These are phyloP conservation scores for Neurospora tetrasperma DNA, from an alignment of 495 filamentous ascomycete genomes.

Conservation along the genomic window DNA sequence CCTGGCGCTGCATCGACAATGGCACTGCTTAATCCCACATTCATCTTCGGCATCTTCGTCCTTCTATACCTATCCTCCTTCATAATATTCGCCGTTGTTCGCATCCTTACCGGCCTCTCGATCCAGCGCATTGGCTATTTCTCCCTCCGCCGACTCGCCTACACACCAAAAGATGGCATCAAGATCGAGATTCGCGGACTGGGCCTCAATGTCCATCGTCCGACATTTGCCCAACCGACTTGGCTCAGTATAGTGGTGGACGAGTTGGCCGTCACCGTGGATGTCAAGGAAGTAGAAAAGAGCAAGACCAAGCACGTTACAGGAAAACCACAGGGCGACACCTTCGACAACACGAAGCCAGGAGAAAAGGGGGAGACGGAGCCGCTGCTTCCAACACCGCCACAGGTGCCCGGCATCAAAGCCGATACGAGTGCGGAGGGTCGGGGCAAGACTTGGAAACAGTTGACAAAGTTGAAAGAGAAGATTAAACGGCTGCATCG, in stretches of 20 bases:
- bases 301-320: constrained; percentile 19
- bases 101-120: constrained; percentile 86
- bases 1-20: constrained; percentile 15
- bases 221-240: constrained; percentile 92
- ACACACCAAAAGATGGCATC: constrained; percentile 75
- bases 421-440: constrained; percentile 17
- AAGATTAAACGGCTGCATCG: constrained; percentile 76
- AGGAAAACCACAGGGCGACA: neutral
- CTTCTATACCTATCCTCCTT: constrained; percentile 86
- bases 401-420: constrained; percentile 15
- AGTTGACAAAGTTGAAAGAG: constrained; percentile 66
- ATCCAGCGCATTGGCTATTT: constrained; percentile 92
- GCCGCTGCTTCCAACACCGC: constrained; percentile 11
- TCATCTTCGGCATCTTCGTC: constrained; percentile 72
- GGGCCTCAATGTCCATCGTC: constrained; percentile 77
- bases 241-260: constrained; percentile 86
- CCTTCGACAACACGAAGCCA: constrained; percentile 16
- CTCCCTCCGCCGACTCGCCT: constrained; percentile 79
- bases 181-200: constrained; percentile 83
- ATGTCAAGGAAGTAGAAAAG: constrained; percentile 53
- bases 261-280: constrained; percentile 74
- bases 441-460: constrained; percentile 69
- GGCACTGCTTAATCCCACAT: constrained; percentile 56
- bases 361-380: constrained; percentile 11
- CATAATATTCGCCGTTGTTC: constrained; percentile 83